These are phyloP conservation scores for Trichoderma polysporum DNA, from an alignment of 2,329 filamentous ascomycete genomes.

Conservation along the genomic window DNA sequence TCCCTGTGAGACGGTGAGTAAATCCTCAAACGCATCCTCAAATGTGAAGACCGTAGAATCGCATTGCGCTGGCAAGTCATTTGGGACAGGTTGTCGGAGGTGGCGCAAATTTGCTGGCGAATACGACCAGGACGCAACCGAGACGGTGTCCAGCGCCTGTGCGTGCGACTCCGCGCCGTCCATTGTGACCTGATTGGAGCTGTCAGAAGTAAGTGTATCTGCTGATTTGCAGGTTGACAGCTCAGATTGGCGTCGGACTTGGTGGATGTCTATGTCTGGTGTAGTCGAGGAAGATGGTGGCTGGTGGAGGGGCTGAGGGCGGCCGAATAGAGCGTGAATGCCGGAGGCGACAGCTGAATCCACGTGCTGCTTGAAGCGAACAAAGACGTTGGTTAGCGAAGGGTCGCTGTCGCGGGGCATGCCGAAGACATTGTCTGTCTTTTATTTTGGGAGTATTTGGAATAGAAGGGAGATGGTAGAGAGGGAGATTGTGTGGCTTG, in stretches of 20 bases:
- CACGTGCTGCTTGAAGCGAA: slow-evolving; percentile 32
- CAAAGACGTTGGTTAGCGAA: slow-evolving; percentile 22
- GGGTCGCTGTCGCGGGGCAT: slow-evolving; percentile 27
- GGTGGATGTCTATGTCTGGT: background rate
- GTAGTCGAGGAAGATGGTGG: slow-evolving; percentile 23
- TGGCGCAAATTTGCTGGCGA: slow-evolving; percentile 40
- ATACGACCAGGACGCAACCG: slow-evolving; percentile 31
- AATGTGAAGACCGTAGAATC: slow-evolving; percentile 49
- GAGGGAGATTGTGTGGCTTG: background rate
- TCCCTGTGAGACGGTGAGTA: slow-evolving; percentile 49
- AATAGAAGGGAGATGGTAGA: background rate
- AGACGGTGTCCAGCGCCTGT: slow-evolving; percentile 24
- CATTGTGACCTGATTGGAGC: slow-evolving; percentile 16
- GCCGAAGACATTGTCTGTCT: background rate
- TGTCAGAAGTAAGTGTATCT: slow-evolving; percentile 9
- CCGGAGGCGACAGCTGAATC: slow-evolving; percentile 38
- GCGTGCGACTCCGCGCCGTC: background rate
- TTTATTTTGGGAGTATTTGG: too few species aligned
- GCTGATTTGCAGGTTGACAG: background rate
- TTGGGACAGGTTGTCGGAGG: slow-evolving; percentile 49
- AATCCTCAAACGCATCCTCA: slow-evolving; percentile 58
- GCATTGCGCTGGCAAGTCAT: slow-evolving; percentile 40
- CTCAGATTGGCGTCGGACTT: background rate
- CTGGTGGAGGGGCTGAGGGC: slow-evolving; percentile 7
- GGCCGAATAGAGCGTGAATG: slow-evolving; percentile 24